Percentiles rank a stretch among this genome's conserved stretches.
These are phyloP conservation scores for Pythium dissotocum DNA, from an alignment of 352 stramenopile genomes.

Conservation along the genomic window DNA sequence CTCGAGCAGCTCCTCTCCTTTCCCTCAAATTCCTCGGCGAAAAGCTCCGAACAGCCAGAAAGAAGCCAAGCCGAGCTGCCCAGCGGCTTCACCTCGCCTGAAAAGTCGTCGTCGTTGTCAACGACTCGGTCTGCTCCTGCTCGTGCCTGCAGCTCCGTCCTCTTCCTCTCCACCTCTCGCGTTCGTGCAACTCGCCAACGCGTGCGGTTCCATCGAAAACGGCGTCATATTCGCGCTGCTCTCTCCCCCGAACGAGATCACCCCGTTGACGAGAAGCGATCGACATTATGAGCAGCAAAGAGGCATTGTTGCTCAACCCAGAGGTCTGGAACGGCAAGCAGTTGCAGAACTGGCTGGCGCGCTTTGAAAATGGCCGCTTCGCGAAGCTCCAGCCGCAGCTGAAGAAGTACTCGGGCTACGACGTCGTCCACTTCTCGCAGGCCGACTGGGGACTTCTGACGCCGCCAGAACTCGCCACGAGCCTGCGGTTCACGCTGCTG, in stretches of 20 bases:
- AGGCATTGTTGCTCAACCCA: constrained; percentile 73
- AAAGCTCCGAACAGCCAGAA: neutral
- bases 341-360: constrained; percentile 71
- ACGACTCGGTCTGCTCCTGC: neutral
- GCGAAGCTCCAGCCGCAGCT: constrained; percentile 49
- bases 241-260: neutral
- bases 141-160: neutral
- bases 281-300: constrained; percentile 28
- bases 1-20: constrained; percentile 3
- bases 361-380: constrained; percentile 78
- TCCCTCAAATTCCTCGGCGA: constrained; percentile 4
- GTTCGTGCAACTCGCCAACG: neutral
- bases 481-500: constrained; percentile 82
- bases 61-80: neutral
- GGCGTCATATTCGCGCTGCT: neutral
- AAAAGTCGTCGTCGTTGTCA: neutral
- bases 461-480: constrained; percentile 67
- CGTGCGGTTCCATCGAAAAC: neutral
- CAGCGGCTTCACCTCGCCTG: neutral
- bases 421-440: constrained; percentile 70
- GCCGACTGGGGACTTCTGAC: constrained; percentile 57
- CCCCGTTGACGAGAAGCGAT: neutral
- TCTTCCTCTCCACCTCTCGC: neutral
- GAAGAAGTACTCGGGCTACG: constrained; percentile 57
- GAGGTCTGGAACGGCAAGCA: constrained; percentile 80